Percentiles rank a stretch among this genome's conserved stretches.
These are phyloP conservation scores for Dactylellina leptospora DNA, from an alignment of 2,329 filamentous ascomycete species.

Conservation along the genomic window DNA sequence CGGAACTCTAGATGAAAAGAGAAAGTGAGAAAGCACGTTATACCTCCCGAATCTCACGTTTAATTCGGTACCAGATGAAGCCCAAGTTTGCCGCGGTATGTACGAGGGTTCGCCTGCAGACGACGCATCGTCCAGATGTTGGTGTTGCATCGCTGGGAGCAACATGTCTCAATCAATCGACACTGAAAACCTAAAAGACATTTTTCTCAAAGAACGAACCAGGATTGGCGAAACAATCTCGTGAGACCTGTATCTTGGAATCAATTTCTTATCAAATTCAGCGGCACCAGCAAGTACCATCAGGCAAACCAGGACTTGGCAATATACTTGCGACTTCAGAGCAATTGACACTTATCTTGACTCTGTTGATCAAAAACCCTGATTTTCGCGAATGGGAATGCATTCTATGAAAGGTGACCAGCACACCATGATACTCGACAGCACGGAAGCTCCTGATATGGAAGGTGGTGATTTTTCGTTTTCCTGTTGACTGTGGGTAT, in stretches of 20 bases:
- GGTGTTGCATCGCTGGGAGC: neutral
- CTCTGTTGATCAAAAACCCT: neutral
- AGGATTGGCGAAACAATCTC: too few species aligned
- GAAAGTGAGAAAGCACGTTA: conserved; percentile 47
- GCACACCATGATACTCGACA: conserved; percentile 28
- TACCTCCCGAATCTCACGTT: conserved; percentile 21
- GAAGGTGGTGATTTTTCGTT: conserved; percentile 39
- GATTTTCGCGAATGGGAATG: neutral
- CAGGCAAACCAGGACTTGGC: neutral
- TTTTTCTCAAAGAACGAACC: too few species aligned
- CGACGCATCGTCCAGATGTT: too few species aligned
- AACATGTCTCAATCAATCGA: too few species aligned
- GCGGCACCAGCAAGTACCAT: too few species aligned
- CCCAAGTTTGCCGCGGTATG: conserved; percentile 11
- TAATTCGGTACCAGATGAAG: conserved; percentile 26
- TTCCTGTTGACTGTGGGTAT: conserved; percentile 21
- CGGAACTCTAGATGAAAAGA: conserved; percentile 18
- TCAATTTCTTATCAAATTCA: conserved; percentile 1
- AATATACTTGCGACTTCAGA: neutral
- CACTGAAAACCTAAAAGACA: too few species aligned
- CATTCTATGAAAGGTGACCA: neutral
- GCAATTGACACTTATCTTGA: neutral
- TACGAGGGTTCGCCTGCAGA: too few species aligned
- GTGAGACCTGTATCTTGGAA: conserved; percentile 8
- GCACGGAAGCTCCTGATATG: conserved; percentile 37